Conservation (phyloP, 2,329 filamentous ascomycete genomes). For the Fusarium sp. region DNA sequence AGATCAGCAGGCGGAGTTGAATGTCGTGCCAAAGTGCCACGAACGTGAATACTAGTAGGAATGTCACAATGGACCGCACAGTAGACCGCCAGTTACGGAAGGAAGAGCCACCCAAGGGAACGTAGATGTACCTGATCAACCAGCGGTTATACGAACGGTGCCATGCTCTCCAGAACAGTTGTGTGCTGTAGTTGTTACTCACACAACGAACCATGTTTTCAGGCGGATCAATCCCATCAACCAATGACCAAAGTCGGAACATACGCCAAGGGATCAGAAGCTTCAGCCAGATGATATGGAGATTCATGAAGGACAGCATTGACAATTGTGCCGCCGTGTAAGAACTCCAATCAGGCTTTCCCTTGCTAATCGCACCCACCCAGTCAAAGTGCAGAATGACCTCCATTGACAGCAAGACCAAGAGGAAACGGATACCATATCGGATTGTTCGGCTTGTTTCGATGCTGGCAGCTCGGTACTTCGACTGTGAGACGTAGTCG, state of each 20-base stretch:
- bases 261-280: constrained; percentile 97
- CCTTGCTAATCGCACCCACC: constrained; percentile 89
- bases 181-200: constrained; percentile 90
- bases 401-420: constrained; percentile 89
- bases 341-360: constrained; percentile 78
- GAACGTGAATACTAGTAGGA: constrained; percentile 90
- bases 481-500: constrained; percentile 90
- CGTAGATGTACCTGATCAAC: constrained; percentile 92
- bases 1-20: constrained; percentile 86
- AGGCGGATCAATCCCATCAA: constrained; percentile 92
- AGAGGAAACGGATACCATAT: constrained; percentile 83
- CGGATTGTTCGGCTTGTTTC: constrained; percentile 75
- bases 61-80: constrained; percentile 75
- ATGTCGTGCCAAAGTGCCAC: constrained; percentile 99
- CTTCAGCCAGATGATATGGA: constrained; percentile 98
- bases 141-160: constrained; percentile 95
- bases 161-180: constrained; percentile 96
- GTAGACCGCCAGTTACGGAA: constrained; percentile 56
- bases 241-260: constrained; percentile 93
- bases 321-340: constrained; percentile 90
- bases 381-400: constrained; percentile 92
- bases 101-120: constrained; percentile 82
- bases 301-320: constrained; percentile 93
- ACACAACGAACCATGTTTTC: constrained; percentile 99
- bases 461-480: constrained; percentile 77